phyloP scores from a whole-genome alignment of 441 rosid genomes.

The Lepidium campestre region DNA sequence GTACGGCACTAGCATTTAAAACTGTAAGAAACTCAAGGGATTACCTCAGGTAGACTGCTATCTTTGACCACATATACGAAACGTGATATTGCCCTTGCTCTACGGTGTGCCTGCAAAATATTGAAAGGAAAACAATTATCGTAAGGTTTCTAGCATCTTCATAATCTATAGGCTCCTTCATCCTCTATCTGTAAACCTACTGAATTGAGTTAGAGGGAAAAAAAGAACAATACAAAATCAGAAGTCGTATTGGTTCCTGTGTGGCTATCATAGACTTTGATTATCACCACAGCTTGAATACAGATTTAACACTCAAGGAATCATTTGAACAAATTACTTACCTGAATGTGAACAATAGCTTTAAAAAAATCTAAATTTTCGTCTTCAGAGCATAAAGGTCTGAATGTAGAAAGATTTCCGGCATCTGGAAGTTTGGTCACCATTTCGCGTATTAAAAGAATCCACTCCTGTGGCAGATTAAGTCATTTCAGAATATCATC shows the following conservation, averaged over 20 bases:
- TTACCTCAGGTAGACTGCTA: slow-evolving; percentile 55
- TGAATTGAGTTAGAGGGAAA: neutral
- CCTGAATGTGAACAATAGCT: slow-evolving; percentile 81
- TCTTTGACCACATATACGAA: slow-evolving; percentile 49
- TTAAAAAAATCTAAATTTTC: slow-evolving; percentile 86
- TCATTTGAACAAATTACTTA: slow-evolving; percentile 17
- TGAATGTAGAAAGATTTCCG: slow-evolving; percentile 49
- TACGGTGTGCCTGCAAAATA: slow-evolving; percentile 68
- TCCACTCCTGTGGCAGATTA: slow-evolving; percentile 69
- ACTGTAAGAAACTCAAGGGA: slow-evolving; percentile 7
- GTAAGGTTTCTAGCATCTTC: neutral
- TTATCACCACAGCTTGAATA: neutral
- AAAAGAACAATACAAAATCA: slow-evolving; percentile 5
- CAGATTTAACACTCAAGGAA: neutral
- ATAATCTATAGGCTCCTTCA: neutral
- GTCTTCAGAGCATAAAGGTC: slow-evolving; percentile 74
- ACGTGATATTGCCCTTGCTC: slow-evolving; percentile 66
- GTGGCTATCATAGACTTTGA: neutral
- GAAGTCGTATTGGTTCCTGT: neutral
- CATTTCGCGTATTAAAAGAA: slow-evolving; percentile 76
- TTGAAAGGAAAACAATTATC: slow-evolving; percentile 13
- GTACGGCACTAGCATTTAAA: slow-evolving; percentile 7
- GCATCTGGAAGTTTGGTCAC: slow-evolving; percentile 72
- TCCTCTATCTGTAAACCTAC: neutral
- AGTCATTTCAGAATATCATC: neutral